A percentile compares a stretch with the other conserved stretches of the same genome.
phyloP scores from a whole-genome alignment of 2,329 filamentous ascomycete species.

The Alternaria arbusti region DNA sequence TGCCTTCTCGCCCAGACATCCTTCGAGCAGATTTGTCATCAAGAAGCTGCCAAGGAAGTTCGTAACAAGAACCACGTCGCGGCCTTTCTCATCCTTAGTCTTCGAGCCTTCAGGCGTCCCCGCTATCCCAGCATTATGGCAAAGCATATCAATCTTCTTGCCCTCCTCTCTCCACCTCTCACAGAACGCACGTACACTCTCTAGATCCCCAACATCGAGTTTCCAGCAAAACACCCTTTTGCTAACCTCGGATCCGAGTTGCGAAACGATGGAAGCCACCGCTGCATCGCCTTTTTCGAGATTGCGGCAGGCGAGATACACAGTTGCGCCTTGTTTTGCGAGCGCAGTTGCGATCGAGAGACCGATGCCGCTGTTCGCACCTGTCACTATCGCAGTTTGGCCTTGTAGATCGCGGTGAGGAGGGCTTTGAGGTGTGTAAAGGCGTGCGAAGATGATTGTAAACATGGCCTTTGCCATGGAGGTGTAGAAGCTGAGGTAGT shows the following conservation, averaged over 20 bases:
- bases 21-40: conserved; percentile 20
- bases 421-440: conserved; percentile 15
- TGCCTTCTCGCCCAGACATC: conserved; percentile 3
- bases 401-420: conserved; percentile 41
- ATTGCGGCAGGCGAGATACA: conserved; percentile 23
- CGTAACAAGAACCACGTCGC: conserved; percentile 14
- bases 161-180: conserved; percentile 9
- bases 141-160: conserved; percentile 19
- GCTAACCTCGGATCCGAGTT: background rate
- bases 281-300: conserved; percentile 16
- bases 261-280: conserved; percentile 5
- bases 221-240: conserved; percentile 13
- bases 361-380: conserved; percentile 59
- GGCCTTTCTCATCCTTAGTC: conserved; percentile 7
- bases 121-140: conserved; percentile 25
- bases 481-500: conserved; percentile 10
- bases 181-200: conserved; percentile 21
- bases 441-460: conserved; percentile 12
- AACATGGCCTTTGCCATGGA: conserved; percentile 10
- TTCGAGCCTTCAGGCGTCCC: background rate
- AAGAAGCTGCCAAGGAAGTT: conserved; percentile 24
- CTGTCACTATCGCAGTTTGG: conserved; percentile 58
- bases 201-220: conserved; percentile 14
- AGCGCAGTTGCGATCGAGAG: conserved; percentile 32
- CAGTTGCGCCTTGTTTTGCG: conserved; percentile 19